phyloP scores from a whole-genome alignment of 805 yeast species.

The Barnettozyma vustinii region DNA sequence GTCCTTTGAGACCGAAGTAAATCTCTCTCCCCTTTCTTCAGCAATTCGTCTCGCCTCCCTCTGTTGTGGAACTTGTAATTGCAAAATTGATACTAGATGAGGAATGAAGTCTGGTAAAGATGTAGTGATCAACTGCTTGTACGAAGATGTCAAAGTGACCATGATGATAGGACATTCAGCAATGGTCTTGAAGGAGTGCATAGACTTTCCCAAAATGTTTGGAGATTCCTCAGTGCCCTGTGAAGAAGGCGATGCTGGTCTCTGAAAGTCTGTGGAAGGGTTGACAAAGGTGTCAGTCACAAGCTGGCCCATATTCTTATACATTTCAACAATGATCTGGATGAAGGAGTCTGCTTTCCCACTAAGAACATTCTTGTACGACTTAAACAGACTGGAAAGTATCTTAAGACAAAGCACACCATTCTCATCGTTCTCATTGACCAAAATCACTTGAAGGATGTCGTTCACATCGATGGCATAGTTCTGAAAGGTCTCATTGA shows the following conservation, averaged over 20 bases:
- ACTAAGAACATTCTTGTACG: constrained; percentile 61
- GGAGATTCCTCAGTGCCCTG: constrained; percentile 30
- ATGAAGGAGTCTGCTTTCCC: constrained; percentile 78
- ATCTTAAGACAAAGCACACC: constrained; percentile 89
- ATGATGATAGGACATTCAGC: constrained; percentile 97
- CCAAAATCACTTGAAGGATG: constrained; percentile 52
- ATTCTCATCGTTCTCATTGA: constrained; percentile 88
- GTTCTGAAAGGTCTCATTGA: constrained; percentile 76
- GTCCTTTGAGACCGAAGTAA: constrained; percentile 67
- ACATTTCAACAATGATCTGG: constrained; percentile 67
- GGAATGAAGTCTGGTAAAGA: constrained; percentile 79
- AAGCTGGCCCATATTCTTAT: constrained; percentile 71
- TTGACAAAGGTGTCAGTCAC: constrained; percentile 64
- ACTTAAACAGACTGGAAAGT: constrained; percentile 77
- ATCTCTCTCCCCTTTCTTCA: constrained; percentile 49
- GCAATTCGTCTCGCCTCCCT: constrained; percentile 55
- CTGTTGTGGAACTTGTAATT: constrained; percentile 80
- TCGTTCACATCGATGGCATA: constrained; percentile 58
- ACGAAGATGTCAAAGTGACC: constrained; percentile 86
- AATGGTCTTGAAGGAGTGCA: constrained; percentile 81
- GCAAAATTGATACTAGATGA: constrained; percentile 65
- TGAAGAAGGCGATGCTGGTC: constrained; percentile 39
- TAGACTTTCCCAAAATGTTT: constrained; percentile 57
- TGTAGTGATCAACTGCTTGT: constrained; percentile 66
- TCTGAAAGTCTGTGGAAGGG: constrained; percentile 23